These are phyloP conservation scores for Vinca minor DNA, from an alignment of 257 asterid species.

Conservation along the genomic window DNA sequence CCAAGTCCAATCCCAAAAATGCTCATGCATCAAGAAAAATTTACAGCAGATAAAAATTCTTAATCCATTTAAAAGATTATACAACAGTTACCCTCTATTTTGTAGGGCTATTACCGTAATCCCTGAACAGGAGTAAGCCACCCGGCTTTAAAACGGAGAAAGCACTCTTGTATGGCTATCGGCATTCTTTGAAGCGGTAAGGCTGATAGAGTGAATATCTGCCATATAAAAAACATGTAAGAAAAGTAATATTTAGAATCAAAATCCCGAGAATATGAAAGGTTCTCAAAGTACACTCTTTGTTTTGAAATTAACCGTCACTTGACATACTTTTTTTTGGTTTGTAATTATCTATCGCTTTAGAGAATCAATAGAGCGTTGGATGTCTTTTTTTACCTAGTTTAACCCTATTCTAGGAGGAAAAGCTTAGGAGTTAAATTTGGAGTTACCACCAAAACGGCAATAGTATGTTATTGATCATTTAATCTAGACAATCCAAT, in stretches of 20 bases:
- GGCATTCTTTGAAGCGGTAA: slow-evolving; percentile 64
- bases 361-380: too few relatives aligned
- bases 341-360: too few relatives aligned
- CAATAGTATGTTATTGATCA: too few relatives aligned
- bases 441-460: too few relatives aligned
- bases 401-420: too few relatives aligned
- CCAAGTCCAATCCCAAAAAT: not conserved
- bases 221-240: slow-evolving; percentile 20
- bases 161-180: slow-evolving; percentile 55
- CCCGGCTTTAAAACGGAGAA: slow-evolving; percentile 77
- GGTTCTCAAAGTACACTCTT: not conserved
- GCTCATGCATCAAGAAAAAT: slow-evolving; percentile 5
- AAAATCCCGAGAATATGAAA: not conserved
- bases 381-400: too few relatives aligned
- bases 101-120: slow-evolving; percentile 56
- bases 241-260: slow-evolving; percentile 9
- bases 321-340: too few relatives aligned
- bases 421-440: too few relatives aligned
- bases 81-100: slow-evolving; percentile 8
- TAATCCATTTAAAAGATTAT: not conserved
- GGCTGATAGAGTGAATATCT: slow-evolving; percentile 93
- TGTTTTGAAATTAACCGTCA: too few relatives aligned
- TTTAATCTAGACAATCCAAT: too few relatives aligned
- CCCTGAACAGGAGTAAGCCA: slow-evolving; percentile 76
- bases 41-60: not conserved